Conservation (phyloP, 2,329 filamentous ascomycete species). For the Pseudogymnoascus sp. region DNA sequence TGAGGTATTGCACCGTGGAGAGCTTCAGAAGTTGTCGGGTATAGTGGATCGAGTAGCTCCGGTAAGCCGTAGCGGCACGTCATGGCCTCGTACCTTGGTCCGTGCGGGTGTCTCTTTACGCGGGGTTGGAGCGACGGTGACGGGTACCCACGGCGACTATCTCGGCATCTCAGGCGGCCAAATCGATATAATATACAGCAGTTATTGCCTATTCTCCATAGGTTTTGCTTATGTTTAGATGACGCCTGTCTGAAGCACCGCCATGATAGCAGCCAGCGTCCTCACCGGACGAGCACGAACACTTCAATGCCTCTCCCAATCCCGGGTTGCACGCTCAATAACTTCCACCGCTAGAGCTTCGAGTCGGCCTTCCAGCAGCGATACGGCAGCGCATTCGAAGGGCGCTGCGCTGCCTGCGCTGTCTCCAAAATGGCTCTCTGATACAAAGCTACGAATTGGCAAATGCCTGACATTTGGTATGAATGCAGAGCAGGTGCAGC, state of each 20-base stretch:
- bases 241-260: background rate
- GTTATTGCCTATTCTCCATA: background rate
- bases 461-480: constrained; percentile 71
- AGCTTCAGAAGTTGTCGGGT: background rate
- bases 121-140: constrained; percentile 15
- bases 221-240: background rate
- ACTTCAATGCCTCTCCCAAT: background rate
- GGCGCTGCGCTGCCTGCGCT: constrained; percentile 20
- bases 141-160: constrained; percentile 13
- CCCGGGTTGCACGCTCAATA: background rate
- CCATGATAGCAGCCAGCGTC: background rate
- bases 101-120: background rate
- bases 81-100: background rate
- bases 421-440: constrained; percentile 62
- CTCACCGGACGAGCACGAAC: background rate
- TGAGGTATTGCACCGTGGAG: background rate
- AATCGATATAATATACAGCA: background rate
- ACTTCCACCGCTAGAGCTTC: background rate
- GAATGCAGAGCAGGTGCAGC: constrained; percentile 45
- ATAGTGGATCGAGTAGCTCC: background rate
- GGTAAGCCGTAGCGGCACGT: background rate
- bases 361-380: background rate
- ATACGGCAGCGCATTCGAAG: background rate
- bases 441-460: constrained; percentile 60
- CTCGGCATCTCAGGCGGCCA: background rate